Percentiles rank a stretch among this genome's conserved stretches.
Evolutionary conservation across 1,284 basidiomycete species (phyloP).

Genomic region (Paramarasmius palmivorus): DNA sequence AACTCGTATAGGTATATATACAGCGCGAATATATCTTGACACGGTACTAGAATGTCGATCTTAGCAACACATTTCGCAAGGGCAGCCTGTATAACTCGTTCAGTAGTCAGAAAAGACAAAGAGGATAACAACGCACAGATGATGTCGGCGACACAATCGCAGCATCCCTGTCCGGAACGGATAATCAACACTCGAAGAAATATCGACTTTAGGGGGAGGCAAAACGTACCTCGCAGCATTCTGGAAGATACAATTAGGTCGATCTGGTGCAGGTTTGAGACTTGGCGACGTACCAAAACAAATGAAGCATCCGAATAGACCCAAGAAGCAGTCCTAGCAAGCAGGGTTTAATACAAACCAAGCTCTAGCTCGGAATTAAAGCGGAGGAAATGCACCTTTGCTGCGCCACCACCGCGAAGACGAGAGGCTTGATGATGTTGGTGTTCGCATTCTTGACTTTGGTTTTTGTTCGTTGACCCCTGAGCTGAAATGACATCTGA

Average conservation of each 20-base stretch:
- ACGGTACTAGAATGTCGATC: neutral
- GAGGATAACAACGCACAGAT: conserved; percentile 37
- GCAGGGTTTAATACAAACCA: conserved; percentile 3
- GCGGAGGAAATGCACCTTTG: conserved; percentile 40
- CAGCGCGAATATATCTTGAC: too few relatives aligned
- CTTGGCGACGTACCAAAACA: conserved; percentile 53
- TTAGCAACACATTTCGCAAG: conserved; percentile 52
- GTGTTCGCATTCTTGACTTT: conserved; percentile 25
- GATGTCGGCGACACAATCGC: conserved; percentile 47
- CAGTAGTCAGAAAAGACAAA: neutral
- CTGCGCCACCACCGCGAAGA: conserved; percentile 63
- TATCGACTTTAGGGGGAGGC: neutral
- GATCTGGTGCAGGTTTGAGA: neutral
- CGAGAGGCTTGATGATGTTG: conserved; percentile 44
- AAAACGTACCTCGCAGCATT: conserved; percentile 45
- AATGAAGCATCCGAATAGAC: conserved; percentile 58
- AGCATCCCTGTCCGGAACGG: conserved; percentile 37
- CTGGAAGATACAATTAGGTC: conserved; percentile 20
- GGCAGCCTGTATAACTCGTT: conserved; percentile 38
- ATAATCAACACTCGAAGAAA: neutral
- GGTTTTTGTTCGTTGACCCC: conserved; percentile 22
- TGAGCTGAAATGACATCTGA: conserved; percentile 35
- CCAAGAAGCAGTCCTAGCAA: conserved; percentile 60
- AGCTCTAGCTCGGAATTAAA: neutral
- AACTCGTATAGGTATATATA: too few relatives aligned